A percentile compares a stretch with the other conserved stretches of the same genome.
Conservation (phyloP, 2,329 filamentous ascomycete species). For the Aspergillus caelatus region DNA sequence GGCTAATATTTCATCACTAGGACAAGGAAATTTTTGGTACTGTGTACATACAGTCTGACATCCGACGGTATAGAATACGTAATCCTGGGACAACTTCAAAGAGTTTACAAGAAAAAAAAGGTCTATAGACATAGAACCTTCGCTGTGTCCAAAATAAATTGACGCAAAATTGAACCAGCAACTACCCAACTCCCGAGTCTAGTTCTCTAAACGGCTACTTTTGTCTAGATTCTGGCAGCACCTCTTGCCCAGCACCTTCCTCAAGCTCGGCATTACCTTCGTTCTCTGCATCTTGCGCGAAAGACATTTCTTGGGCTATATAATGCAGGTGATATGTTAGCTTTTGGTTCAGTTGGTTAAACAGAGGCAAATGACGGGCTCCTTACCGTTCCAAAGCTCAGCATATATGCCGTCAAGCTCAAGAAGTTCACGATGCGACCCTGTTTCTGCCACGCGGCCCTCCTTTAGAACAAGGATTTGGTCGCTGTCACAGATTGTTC, state of each 20-base stretch:
- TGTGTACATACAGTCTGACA: not conserved
- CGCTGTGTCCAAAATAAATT: not conserved
- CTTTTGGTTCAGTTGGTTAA: conserved; percentile 3
- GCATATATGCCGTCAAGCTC: conserved; percentile 74
- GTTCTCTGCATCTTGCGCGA: conserved; percentile 40
- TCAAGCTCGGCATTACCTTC: conserved; percentile 47
- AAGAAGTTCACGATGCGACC: conserved; percentile 83
- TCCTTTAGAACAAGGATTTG: conserved; percentile 87
- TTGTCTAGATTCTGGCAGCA: conserved; percentile 3
- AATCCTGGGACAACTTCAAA: not conserved
- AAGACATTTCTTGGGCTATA: conserved; percentile 64
- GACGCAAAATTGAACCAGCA: not conserved
- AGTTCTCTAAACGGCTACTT: not conserved
- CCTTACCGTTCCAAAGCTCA: conserved; percentile 85
- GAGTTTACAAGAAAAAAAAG: not conserved
- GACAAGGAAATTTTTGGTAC: not conserved
- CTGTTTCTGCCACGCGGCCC: conserved; percentile 83
- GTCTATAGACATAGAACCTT: not conserved
- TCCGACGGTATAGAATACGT: not conserved
- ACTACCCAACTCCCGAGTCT: not conserved
- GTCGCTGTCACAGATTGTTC: conserved; percentile 92
- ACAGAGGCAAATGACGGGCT: not conserved
- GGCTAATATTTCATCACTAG: not conserved
- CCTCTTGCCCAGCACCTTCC: conserved; percentile 28
- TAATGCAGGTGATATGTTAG: conserved; percentile 6